phyloP scores from a whole-genome alignment of 345 rosid species.

The Citrus reticulata region DNA sequence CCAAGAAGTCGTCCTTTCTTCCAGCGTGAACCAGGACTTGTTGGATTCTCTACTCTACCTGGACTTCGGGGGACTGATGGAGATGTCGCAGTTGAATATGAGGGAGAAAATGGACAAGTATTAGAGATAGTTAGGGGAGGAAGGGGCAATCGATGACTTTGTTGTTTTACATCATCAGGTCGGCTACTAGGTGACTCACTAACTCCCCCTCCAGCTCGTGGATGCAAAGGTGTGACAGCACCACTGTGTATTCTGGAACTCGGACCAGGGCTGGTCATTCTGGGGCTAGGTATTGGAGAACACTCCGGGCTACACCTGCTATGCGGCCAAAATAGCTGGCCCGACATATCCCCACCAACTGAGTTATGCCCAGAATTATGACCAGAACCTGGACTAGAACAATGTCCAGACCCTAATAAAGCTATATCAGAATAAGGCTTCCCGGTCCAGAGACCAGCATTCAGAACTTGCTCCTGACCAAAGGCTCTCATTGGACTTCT shows the following conservation, averaged over 20 bases:
- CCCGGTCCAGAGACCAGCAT: conserved; percentile 65
- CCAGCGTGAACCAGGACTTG: conserved; percentile 68
- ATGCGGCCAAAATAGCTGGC: conserved; percentile 88
- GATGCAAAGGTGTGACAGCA: conserved; percentile 97
- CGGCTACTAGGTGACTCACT: conserved; percentile 66
- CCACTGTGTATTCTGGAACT: conserved; percentile 97
- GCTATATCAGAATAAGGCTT: conserved; percentile 71
- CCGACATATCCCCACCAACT: conserved; percentile 87
- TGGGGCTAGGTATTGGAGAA: conserved; percentile 93
- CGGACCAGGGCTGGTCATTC: conserved; percentile 98
- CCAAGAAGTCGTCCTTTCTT: conserved; percentile 61
- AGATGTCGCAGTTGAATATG: conserved; percentile 86
- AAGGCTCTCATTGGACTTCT: conserved; percentile 87
- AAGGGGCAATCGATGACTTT: conserved; percentile 87
- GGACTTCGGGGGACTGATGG: conserved; percentile 98
- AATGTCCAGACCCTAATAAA: conserved; percentile 88
- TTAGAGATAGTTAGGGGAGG: conserved; percentile 73
- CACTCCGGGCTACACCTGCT: conserved; percentile 96
- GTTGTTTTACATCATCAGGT: conserved; percentile 77
- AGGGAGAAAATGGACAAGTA: conserved; percentile 76
- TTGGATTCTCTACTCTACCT: conserved; percentile 72
- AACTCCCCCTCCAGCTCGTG: conserved; percentile 72
- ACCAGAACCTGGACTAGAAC: conserved; percentile 98
- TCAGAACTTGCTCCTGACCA: conserved; percentile 61
- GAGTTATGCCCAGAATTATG: conserved; percentile 94